Evolutionary conservation across 2,329 filamentous ascomycete species (phyloP).

Genomic region (Aspergillus fumigatiaffinis): DNA sequence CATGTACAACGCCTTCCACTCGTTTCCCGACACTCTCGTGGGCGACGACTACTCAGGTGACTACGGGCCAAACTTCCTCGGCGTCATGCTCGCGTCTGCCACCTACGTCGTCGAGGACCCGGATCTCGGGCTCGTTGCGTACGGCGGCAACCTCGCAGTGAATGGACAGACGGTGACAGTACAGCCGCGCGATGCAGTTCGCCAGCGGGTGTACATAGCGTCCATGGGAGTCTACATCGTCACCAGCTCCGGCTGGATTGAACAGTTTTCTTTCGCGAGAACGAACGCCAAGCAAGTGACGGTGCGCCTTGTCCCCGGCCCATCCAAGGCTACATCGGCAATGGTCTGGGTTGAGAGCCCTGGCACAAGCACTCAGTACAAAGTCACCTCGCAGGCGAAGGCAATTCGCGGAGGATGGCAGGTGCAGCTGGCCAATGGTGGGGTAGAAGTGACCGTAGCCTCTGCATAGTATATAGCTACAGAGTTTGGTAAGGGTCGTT

Average conservation of each 20-base stretch:
- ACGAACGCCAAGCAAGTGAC: background rate
- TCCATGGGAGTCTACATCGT: constrained; percentile 15
- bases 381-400: background rate
- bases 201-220: constrained; percentile 14
- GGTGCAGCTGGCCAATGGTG: background rate
- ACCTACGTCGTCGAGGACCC: constrained; percentile 48
- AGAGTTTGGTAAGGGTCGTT: too few relatives aligned
- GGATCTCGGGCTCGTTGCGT: constrained; percentile 47
- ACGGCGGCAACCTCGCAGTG: constrained; percentile 41
- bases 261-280: constrained; percentile 5
- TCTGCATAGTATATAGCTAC: too few relatives aligned
- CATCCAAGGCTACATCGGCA: background rate
- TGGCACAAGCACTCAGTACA: constrained; percentile 5
- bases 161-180: constrained; percentile 8
- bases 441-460: background rate
- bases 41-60: constrained; percentile 58
- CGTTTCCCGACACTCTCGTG: constrained; percentile 51
- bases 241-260: constrained; percentile 13
- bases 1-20: constrained; percentile 54
- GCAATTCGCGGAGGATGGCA: background rate
- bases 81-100: constrained; percentile 47
- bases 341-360: constrained; percentile 16
- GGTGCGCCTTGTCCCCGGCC: constrained; percentile 2
- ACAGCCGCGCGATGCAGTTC: constrained; percentile 15
- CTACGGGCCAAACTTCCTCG: constrained; percentile 55